Evolutionary conservation across 257 asterid species (phyloP).

Genomic region (Petrea volubilis): DNA sequence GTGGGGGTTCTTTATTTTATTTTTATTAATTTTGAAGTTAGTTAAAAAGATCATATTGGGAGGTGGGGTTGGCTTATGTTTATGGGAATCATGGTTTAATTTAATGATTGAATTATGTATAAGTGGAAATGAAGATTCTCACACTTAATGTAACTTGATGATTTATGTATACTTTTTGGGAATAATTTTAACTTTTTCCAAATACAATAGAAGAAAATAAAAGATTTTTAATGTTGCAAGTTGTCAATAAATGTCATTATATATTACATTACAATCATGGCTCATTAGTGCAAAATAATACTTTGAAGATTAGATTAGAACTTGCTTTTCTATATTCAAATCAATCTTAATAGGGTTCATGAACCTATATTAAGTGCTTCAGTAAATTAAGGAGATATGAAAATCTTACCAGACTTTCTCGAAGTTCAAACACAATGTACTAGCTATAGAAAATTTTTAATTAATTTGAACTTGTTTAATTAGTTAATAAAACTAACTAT

Average conservation of each 20-base stretch:
- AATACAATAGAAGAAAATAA: no score
- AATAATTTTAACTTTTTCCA: background rate
- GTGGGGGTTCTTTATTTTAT: constrained; percentile 7
- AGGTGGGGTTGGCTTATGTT: constrained; percentile 23
- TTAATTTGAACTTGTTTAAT: no score
- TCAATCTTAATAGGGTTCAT: background rate
- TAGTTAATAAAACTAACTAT: no score
- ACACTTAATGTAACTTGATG: background rate
- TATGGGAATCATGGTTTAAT: constrained; percentile 21
- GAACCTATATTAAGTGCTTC: background rate
- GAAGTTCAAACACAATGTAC: background rate
- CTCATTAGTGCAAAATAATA: no score
- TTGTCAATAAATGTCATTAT: no score
- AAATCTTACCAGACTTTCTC: constrained; percentile 1
- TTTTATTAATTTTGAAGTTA: constrained; percentile 15
- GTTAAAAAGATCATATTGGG: constrained; percentile 10
- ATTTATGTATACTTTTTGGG: background rate
- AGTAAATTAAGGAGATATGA: background rate
- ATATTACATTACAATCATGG: no score
- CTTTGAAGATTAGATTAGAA: no score
- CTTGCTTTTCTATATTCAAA: no score
- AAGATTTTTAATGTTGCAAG: no score
- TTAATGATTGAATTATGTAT: constrained; percentile 23
- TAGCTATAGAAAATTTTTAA: background rate
- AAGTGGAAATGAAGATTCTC: constrained; percentile 20